These are phyloP conservation scores for Melampsora americana DNA, from an alignment of 1,284 basidiomycete genomes.

Conservation along the genomic window DNA sequence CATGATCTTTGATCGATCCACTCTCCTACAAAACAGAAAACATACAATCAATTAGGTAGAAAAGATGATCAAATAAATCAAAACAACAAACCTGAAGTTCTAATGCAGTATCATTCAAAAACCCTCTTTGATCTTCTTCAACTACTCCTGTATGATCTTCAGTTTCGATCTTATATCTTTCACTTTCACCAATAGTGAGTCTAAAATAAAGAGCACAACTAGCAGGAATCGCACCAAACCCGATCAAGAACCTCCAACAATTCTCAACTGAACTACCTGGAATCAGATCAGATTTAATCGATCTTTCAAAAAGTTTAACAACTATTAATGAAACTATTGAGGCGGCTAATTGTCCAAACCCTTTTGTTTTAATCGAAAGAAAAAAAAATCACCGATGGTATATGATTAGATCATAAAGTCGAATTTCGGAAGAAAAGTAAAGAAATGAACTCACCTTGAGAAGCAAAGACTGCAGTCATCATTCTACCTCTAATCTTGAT, in stretches of 20 bases:
- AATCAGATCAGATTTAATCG: slow-evolving; percentile 61
- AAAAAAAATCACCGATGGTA: too few species aligned
- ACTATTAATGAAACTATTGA: slow-evolving; percentile 68
- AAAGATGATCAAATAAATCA: slow-evolving; percentile 27
- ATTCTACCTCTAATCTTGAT: slow-evolving; percentile 70
- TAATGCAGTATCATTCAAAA: not conserved
- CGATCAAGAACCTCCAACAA: slow-evolving; percentile 59
- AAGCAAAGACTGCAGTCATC: slow-evolving; percentile 56
- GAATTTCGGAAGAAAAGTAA: too few species aligned
- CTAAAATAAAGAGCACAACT: slow-evolving; percentile 59
- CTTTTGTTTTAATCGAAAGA: too few species aligned
- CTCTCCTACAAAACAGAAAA: slow-evolving; percentile 53
- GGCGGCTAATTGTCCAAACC: slow-evolving; percentile 62
- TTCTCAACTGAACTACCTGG: slow-evolving; percentile 56
- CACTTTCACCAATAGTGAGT: slow-evolving; percentile 58
- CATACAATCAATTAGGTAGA: not conserved
- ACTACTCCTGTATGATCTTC: slow-evolving; percentile 76
- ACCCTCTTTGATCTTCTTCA: slow-evolving; percentile 57
- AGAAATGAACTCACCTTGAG: slow-evolving; percentile 5
- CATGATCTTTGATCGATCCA: slow-evolving; percentile 57
- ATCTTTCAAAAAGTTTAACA: slow-evolving; percentile 66
- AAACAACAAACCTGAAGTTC: not conserved
- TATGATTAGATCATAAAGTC: too few species aligned
- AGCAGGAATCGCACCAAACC: slow-evolving; percentile 57
- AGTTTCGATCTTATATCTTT: slow-evolving; percentile 83